Evolutionary conservation across 164 flowering plant genomes (phyloP), one percentile per base, ranked within the genome.

Genomic region (Vitis amurensis): DNA sequence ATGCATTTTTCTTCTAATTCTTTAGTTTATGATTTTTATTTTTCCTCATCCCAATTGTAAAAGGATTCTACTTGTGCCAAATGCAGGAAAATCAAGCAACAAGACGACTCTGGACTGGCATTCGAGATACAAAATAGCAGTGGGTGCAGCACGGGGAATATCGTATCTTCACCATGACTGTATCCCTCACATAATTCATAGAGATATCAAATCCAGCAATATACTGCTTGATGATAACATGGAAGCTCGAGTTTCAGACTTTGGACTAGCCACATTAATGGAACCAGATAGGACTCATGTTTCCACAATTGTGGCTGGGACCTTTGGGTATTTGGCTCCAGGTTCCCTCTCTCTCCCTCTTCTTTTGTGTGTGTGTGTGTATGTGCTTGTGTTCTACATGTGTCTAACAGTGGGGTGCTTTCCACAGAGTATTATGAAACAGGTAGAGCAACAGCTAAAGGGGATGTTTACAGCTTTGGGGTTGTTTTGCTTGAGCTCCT

Each of bases 391-490:
- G 17, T 44, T 14, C 3, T 29, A 70, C 55, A 9, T 9, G 11
- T 23, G 27, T 23, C 27, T 23, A 23, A 23, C 0, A 1, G 8
- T 52, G 2, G 60, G 14, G 51, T 7, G 31, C 52, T 55, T 75
- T 70, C 23, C 67, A 74, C 89, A 95, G 99, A 95, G 68, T 95
- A 93, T 75, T 89, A 90, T 74, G 98, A 95, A 57, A 90, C 97
- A 1, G 99, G 97, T 48, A 86, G 83, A 76, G 99, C 98, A 27
- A 95, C 99, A 31, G 87, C 77, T n/a, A 95, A 93, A 77, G 97
- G 98, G 11, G 99, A 95, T 80, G 97, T 93, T 66, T 94, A 94
- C 77, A 94, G 98, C 84, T 94, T 82, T 67, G 98, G 98, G 13
- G 94, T 94, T 13, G 94, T 95, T 64, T 66, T 95, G 52, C 88